Percentiles rank a stretch among this genome's conserved stretches.
These are phyloP conservation scores for Ilyonectria destructans DNA, from an alignment of 2,329 filamentous ascomycete species.

Conservation along the genomic window DNA sequence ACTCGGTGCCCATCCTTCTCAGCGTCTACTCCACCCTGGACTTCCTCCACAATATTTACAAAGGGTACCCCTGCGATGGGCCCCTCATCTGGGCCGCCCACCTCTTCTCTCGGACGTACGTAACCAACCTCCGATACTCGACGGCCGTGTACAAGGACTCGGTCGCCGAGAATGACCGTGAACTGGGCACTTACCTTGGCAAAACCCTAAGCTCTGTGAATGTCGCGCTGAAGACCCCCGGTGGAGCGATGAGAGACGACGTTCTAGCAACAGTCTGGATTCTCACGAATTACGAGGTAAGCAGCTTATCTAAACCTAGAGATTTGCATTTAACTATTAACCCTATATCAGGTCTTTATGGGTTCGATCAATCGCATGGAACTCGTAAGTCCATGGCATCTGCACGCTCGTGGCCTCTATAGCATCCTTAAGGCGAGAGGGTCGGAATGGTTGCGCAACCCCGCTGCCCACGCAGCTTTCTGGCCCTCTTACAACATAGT, in stretches of 20 bases:
- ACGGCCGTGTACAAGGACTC: slow-evolving; percentile 50
- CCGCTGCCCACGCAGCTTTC: slow-evolving; percentile 52
- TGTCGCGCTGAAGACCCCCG: slow-evolving; percentile 53
- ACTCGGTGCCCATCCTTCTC: slow-evolving; percentile 59
- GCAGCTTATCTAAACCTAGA: neutral
- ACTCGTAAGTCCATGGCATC: slow-evolving; percentile 55
- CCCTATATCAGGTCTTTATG: slow-evolving; percentile 52
- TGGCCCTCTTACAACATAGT: slow-evolving; percentile 59
- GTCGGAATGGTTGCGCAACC: slow-evolving; percentile 39
- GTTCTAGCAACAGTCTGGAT: slow-evolving; percentile 61
- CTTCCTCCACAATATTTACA: slow-evolving; percentile 54
- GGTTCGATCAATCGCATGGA: slow-evolving; percentile 53
- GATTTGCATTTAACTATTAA: slow-evolving; percentile 28
- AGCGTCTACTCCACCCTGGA: slow-evolving; percentile 56
- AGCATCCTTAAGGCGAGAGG: slow-evolving; percentile 58
- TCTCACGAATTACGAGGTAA: slow-evolving; percentile 59
- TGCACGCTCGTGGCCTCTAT: slow-evolving; percentile 56
- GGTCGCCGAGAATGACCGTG: slow-evolving; percentile 48
- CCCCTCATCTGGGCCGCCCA: slow-evolving; percentile 60
- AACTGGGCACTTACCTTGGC: slow-evolving; percentile 56
- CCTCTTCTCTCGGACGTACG: slow-evolving; percentile 59
- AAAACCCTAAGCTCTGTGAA: slow-evolving; percentile 58
- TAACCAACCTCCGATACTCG: slow-evolving; percentile 56
- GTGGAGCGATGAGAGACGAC: slow-evolving; percentile 53
- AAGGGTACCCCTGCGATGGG: slow-evolving; percentile 47